A percentile compares a stretch with the other conserved stretches of the same genome.
phyloP scores from a whole-genome alignment of 257 asterid genomes.

The Coffea eugenioides region DNA sequence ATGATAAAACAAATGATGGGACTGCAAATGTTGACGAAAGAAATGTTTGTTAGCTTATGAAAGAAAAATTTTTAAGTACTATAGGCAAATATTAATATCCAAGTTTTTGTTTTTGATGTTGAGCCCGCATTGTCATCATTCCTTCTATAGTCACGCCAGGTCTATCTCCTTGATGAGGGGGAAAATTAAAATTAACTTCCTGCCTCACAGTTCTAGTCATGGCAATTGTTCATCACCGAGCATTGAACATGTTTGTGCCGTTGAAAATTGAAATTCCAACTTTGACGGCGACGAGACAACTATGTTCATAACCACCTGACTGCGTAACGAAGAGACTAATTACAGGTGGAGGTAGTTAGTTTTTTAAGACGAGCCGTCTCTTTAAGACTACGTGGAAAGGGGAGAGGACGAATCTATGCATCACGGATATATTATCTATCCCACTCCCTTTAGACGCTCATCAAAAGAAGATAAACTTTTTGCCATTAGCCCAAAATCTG shows the following conservation, averaged over 20 bases:
- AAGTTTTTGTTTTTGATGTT: background rate
- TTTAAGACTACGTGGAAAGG: background rate
- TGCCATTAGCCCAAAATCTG: background rate
- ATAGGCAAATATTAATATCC: too few relatives aligned
- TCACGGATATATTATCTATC: background rate
- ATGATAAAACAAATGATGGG: too few relatives aligned
- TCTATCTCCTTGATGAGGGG: background rate
- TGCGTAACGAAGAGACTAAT: background rate
- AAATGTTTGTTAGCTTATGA: too few relatives aligned
- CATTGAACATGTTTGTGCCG: too few relatives aligned
- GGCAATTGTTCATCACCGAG: background rate
- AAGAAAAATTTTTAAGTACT: too few relatives aligned
- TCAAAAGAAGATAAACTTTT: background rate
- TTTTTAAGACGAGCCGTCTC: too few relatives aligned
- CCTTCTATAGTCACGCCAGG: conserved; percentile 6
- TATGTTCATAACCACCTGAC: background rate
- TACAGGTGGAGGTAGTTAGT: background rate
- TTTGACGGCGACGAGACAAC: background rate
- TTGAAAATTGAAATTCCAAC: background rate
- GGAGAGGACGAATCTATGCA: background rate
- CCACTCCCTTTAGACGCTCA: background rate
- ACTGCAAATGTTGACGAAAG: too few relatives aligned
- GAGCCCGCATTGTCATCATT: background rate
- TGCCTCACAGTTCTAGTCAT: background rate
- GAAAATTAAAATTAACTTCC: background rate